Evolutionary conservation across 495 filamentous ascomycete species (phyloP).

Genomic region (Tuber melanosporum): DNA sequence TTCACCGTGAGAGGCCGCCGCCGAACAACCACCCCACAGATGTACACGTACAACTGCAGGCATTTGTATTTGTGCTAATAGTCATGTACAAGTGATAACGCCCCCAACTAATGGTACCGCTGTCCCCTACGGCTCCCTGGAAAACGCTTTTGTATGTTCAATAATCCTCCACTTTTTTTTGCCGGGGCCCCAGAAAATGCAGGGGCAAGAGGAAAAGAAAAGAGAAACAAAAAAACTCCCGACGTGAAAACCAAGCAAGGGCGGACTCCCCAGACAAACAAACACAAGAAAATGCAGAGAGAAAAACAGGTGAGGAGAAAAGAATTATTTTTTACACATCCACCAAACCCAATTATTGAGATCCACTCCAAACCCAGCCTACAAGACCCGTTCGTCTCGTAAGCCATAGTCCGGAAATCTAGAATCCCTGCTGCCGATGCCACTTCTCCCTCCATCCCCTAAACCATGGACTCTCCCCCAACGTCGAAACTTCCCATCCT

Average conservation of each 20-base stretch:
- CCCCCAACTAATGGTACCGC: not conserved
- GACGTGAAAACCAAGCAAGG: not conserved
- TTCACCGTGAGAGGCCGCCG: not conserved
- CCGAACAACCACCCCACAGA: not conserved
- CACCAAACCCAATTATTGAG: not conserved
- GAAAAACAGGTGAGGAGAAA: not conserved
- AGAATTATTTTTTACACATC: not conserved
- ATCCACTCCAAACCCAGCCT: not conserved
- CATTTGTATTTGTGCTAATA: not conserved
- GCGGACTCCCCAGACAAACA: not conserved
- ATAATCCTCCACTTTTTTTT: no score
- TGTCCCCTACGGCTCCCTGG: not conserved
- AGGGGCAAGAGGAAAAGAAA: not conserved
- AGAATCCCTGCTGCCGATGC: constrained; percentile 65
- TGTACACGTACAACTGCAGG: not conserved
- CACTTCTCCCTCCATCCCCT: constrained; percentile 79
- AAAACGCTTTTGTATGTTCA: not conserved
- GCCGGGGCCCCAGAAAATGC: not conserved
- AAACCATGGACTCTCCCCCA: constrained; percentile 77
- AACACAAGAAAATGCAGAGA: not conserved
- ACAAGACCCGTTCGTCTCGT: not conserved
- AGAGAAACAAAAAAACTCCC: not conserved
- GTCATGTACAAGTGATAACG: not conserved
- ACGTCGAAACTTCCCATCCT: constrained; percentile 67
- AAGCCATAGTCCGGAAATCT: constrained; percentile 38